phyloP scores from a whole-genome alignment of 345 rosid genomes.

The Sisymbrium irio region DNA sequence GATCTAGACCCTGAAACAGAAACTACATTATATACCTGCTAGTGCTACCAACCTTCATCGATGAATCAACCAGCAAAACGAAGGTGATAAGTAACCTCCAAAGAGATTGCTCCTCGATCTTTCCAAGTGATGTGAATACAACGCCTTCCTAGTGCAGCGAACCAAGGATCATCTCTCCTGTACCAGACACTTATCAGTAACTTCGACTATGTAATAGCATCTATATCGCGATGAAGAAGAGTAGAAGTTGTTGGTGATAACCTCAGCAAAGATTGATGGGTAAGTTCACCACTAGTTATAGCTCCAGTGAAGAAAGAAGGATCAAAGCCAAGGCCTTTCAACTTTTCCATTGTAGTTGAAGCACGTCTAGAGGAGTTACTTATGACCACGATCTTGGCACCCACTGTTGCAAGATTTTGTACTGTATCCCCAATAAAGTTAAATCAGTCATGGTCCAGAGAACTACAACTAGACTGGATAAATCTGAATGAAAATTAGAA shows the following conservation, averaged over 20 bases:
- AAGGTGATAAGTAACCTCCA: constrained; percentile 56
- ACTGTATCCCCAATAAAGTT: constrained; percentile 42
- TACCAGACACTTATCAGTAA: constrained; percentile 4
- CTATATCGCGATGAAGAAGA: neutral
- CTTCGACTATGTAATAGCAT: constrained; percentile 10
- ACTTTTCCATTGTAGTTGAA: constrained; percentile 65
- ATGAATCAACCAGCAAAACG: neutral
- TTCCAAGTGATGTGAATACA: constrained; percentile 96
- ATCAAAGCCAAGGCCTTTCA: constrained; percentile 89
- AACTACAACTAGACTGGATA: neutral
- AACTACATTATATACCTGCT: constrained; percentile 4
- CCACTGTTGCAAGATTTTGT: constrained; percentile 60
- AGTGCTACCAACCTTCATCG: neutral
- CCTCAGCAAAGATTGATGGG: constrained; percentile 80
- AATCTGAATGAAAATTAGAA: no score
- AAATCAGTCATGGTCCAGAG: neutral
- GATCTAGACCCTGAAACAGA: constrained; percentile 63
- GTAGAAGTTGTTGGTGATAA: constrained; percentile 13
- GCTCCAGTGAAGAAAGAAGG: constrained; percentile 86
- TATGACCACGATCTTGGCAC: constrained; percentile 81
- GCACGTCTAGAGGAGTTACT: constrained; percentile 96
- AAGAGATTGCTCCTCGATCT: constrained; percentile 88
- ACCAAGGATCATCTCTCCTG: constrained; percentile 98
- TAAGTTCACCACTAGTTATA: constrained; percentile 88
- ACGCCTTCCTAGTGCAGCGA: constrained; percentile 76